Evolutionary conservation across 108 stramenopile genomes (phyloP), one percentile per base, ranked within the genome.

Genomic region (Skeletonema marinoi): DNA sequence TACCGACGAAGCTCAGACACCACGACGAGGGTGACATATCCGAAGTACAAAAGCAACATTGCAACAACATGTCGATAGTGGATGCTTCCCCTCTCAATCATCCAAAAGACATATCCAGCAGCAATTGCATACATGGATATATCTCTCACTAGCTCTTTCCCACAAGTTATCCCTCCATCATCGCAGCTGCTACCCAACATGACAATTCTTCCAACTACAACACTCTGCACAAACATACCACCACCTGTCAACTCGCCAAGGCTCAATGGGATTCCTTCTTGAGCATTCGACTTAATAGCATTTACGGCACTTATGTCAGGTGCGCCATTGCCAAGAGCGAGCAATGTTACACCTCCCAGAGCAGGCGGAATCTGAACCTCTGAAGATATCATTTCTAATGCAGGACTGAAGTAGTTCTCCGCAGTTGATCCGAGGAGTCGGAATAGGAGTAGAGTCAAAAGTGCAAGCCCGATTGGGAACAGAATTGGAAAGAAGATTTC

Each of bases 321-420:
- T 25, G 89, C 86, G 3, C 92, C 92, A 77, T 93, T 93, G 33
- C 92, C 92, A 19, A 93, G 65, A 2, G 92, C 90, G 11, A 93
- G 77, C n/a, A 91, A 78, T 9, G 92, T 89, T 32, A 93, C 89
- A 10, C 92, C 90, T 16, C 89, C 89, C 32, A 91, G 78, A 11
- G 87, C 73, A 14, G 87, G 86, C 7, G 89, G 73, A 33, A 93
- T 70, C n/a, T 82, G 63, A 54, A 89, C 39, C 35, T 85, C 54
- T 0, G 32, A 54, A 30, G 58, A 84, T 56, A 93, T 70, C 78
- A 68, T 72, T 29, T 86, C 89, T 36, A 93, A 68, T 10, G 88
- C 84, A 13, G 92, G 92, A 19, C 80, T 81, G 44, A 93, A 93
- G 78, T 86, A 93, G 54, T 88, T 85, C 54, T 90, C 88, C 4